A percentile compares a stretch with the other conserved stretches of the same genome.
These are phyloP conservation scores for Pisolithus thermaeus DNA, from an alignment of 1,284 basidiomycete species.

Conservation along the genomic window DNA sequence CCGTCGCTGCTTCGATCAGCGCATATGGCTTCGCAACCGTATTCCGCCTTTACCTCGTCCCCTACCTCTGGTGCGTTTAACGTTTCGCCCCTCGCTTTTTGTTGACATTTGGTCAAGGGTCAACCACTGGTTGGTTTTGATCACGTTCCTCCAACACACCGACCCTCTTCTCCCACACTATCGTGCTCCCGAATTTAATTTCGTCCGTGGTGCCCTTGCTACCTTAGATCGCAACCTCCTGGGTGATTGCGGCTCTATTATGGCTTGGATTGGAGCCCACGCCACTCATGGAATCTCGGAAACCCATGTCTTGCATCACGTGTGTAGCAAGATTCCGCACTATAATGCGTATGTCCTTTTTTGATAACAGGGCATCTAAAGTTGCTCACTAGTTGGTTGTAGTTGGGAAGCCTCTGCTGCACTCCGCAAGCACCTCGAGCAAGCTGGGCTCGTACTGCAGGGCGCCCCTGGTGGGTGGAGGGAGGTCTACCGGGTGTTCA, in stretches of 20 bases:
- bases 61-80: conserved; percentile 76
- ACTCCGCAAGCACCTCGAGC: conserved; percentile 74
- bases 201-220: conserved; percentile 90
- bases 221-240: conserved; percentile 90
- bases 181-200: conserved; percentile 86
- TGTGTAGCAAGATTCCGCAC: conserved; percentile 91
- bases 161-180: conserved; percentile 95
- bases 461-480: conserved; percentile 71
- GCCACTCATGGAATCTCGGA: conserved; percentile 87
- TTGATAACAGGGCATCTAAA: no score
- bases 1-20: conserved; percentile 56
- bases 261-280: conserved; percentile 75
- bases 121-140: conserved; percentile 88
- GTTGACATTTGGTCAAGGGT: conserved; percentile 35
- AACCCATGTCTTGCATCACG: conserved; percentile 90
- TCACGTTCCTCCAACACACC: conserved; percentile 97
- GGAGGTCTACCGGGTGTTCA: conserved; percentile 73
- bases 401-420: conserved; percentile 91
- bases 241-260: conserved; percentile 68
- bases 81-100: background rate
- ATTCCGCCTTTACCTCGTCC: conserved; percentile 77
- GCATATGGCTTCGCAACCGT: conserved; percentile 72
- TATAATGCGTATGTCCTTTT: conserved; percentile 57
- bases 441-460: conserved; percentile 53
- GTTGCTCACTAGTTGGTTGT: conserved; percentile 1